Conservation (phyloP, 768 basidiomycete species). For the Podaxis sp. region DNA sequence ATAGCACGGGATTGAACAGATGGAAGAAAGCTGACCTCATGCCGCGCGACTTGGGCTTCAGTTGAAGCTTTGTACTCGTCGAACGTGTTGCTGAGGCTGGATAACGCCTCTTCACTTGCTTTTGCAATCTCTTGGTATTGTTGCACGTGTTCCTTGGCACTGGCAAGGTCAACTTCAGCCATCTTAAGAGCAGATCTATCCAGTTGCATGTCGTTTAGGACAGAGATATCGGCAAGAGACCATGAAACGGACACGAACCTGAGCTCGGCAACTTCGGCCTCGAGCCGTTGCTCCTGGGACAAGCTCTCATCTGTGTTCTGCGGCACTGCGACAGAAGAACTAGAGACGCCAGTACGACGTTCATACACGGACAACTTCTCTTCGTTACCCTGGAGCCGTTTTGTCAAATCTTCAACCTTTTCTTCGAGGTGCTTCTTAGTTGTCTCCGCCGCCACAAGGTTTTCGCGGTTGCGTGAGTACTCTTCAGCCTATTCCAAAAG, state of each 20-base stretch:
- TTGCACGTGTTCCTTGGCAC: slow-evolving; percentile 68
- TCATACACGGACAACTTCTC: slow-evolving; percentile 90
- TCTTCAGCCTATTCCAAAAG: slow-evolving; percentile 51
- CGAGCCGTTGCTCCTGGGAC: slow-evolving; percentile 74
- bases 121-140: slow-evolving; percentile 87
- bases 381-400: slow-evolving; percentile 69
- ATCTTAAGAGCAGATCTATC: slow-evolving; percentile 72
- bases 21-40: slow-evolving; percentile 51
- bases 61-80: slow-evolving; percentile 79
- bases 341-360: slow-evolving; percentile 47
- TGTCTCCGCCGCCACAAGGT: slow-evolving; percentile 69
- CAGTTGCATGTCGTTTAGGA: slow-evolving; percentile 1
- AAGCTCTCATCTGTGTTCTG: slow-evolving; percentile 43
- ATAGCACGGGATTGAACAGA: not conserved
- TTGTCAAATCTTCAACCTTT: slow-evolving; percentile 57
- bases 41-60: slow-evolving; percentile 63
- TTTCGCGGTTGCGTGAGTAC: slow-evolving; percentile 65
- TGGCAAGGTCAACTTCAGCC: slow-evolving; percentile 71
- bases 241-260: slow-evolving; percentile 45
- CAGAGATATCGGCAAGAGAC: not conserved
- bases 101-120: slow-evolving; percentile 76
- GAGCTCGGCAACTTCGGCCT: slow-evolving; percentile 82
- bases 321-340: slow-evolving; percentile 29
- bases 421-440: slow-evolving; percentile 79
- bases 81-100: slow-evolving; percentile 64